Evolutionary conservation across 345 rosid genomes (phyloP).

Genomic region (Hirschfeldia incana): DNA sequence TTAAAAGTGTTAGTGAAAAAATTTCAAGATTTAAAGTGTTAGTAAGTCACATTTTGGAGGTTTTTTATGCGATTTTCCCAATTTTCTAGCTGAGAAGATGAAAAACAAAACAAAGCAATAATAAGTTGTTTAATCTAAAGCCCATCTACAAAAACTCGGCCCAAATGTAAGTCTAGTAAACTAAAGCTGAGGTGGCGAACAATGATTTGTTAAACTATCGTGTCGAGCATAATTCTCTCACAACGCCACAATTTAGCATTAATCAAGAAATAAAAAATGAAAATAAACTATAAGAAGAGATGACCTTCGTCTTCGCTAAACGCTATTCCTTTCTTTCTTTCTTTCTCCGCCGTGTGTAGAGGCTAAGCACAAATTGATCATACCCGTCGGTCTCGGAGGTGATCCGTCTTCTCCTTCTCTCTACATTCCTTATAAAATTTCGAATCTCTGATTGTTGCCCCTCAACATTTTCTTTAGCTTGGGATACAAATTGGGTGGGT

Average conservation of each 20-base stretch:
- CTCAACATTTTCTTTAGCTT: not conserved
- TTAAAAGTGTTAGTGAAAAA: too few relatives aligned
- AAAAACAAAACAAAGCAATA: too few relatives aligned
- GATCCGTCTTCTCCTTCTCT: constrained; percentile 22
- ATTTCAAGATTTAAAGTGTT: too few relatives aligned
- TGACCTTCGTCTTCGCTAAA: constrained; percentile 34
- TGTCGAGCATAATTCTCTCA: constrained; percentile 27
- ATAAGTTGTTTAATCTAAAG: too few relatives aligned
- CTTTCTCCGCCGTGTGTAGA: constrained; percentile 27
- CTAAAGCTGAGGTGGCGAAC: constrained; percentile 22
- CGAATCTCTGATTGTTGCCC: not conserved
- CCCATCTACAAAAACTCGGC: constrained; percentile 1
- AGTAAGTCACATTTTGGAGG: too few relatives aligned
- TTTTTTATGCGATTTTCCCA: too few relatives aligned
- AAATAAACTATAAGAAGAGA: constrained; percentile 17
- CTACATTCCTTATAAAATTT: constrained; percentile 3
- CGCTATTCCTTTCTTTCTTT: constrained; percentile 18
- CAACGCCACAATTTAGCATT: constrained; percentile 35
- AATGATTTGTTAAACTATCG: constrained; percentile 37
- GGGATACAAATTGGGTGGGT: not conserved
- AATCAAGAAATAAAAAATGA: not conserved
- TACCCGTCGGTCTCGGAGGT: constrained; percentile 30
- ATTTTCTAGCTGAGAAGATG: too few relatives aligned
- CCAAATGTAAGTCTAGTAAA: not conserved
- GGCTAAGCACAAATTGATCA: not conserved